Percentiles rank a stretch among this genome's conserved stretches.
Evolutionary conservation across 2,329 filamentous ascomycete species (phyloP).

Genomic region (Xylariaceae sp.): DNA sequence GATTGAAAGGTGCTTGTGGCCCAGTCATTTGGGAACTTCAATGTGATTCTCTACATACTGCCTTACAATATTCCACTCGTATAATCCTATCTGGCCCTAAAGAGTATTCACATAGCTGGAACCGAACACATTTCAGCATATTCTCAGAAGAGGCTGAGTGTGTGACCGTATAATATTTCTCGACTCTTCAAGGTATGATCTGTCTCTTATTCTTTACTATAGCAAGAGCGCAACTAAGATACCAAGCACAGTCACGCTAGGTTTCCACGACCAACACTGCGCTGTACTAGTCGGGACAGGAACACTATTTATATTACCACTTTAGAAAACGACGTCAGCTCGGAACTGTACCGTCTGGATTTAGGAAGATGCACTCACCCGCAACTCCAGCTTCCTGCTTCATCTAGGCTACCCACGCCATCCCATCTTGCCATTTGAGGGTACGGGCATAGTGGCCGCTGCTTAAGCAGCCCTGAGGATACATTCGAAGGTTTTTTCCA

Average conservation of each 20-base stretch:
- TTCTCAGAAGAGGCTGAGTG: too few species aligned
- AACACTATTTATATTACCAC: constrained; percentile 9
- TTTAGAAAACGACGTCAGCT: constrained; percentile 7
- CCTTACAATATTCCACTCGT: too few species aligned
- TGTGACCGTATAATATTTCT: too few species aligned
- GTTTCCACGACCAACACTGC: not conserved
- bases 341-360: not conserved
- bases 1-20: too few species aligned
- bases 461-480: constrained; percentile 48
- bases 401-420: constrained; percentile 41
- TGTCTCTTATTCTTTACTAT: too few species aligned
- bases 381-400: constrained; percentile 45
- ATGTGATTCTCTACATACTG: too few species aligned
- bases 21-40: too few species aligned
- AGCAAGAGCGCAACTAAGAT: not conserved
- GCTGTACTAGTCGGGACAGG: constrained; percentile 9
- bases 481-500: constrained; percentile 37
- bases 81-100: too few species aligned
- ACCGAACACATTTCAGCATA: too few species aligned
- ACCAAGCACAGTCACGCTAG: constrained; percentile 1
- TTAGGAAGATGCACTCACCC: constrained; percentile 30
- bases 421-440: constrained; percentile 45
- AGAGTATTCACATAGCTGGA: too few species aligned
- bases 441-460: constrained; percentile 53
- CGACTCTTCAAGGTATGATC: too few species aligned